A percentile compares a stretch with the other conserved stretches of the same genome.
These are phyloP conservation scores for Linum usitatissimum DNA, from an alignment of 345 rosid species.

Conservation along the genomic window DNA sequence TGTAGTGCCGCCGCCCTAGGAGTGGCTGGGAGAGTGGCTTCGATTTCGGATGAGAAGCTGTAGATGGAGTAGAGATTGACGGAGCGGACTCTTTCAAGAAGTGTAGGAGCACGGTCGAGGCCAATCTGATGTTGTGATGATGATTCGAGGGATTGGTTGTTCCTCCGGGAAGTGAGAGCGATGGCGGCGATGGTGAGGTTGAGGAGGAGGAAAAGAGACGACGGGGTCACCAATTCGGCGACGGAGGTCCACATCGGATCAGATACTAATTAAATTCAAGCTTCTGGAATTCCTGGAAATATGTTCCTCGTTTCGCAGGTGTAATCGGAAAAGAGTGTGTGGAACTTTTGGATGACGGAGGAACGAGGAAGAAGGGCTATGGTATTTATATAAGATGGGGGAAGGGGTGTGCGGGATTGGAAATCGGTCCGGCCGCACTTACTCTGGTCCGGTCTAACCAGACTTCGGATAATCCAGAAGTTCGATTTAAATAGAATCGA, in stretches of 20 bases:
- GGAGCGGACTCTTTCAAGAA: slow-evolving; percentile 55
- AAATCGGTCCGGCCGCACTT: too few relatives aligned
- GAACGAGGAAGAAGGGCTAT: too few relatives aligned
- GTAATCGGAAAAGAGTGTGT: too few relatives aligned
- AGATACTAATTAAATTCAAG: too few relatives aligned
- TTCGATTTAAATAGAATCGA: too few relatives aligned
- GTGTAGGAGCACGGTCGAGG: slow-evolving; percentile 39
- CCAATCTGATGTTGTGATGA: slow-evolving; percentile 8
- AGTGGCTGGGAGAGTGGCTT: background rate
- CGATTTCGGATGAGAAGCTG: slow-evolving; percentile 21
- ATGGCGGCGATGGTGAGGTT: slow-evolving; percentile 59
- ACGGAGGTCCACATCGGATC: slow-evolving; percentile 12
- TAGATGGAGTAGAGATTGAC: slow-evolving; percentile 29
- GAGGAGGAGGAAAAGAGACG: slow-evolving; percentile 49
- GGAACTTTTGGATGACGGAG: too few relatives aligned
- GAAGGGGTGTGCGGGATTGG: too few relatives aligned
- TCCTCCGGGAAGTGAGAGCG: slow-evolving; percentile 32
- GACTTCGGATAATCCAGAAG: too few relatives aligned
- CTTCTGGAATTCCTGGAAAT: too few relatives aligned
- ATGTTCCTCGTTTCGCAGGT: too few relatives aligned
- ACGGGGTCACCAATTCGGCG: slow-evolving; percentile 39
- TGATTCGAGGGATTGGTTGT: slow-evolving; percentile 5
- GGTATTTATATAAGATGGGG: too few relatives aligned
- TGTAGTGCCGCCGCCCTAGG: background rate
- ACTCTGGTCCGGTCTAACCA: too few relatives aligned